Evolutionary conservation across 2,329 filamentous ascomycete species (phyloP).

Genomic region (Sporothrix brasiliensis): DNA sequence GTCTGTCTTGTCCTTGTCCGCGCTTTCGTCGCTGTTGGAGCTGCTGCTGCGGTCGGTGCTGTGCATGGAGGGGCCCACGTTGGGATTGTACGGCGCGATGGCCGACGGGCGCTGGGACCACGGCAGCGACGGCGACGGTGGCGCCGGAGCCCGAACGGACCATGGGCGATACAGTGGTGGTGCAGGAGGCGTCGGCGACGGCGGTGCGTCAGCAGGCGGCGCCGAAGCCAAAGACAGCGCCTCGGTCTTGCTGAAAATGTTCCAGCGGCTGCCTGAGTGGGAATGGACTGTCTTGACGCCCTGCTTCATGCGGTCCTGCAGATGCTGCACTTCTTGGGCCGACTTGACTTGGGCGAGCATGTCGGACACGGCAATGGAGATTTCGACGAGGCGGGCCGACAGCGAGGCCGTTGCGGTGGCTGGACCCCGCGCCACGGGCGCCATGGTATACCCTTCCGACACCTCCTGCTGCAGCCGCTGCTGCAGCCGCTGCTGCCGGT

Average conservation of each 20-base stretch:
- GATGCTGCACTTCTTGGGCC: neutral
- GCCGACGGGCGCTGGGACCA: slow-evolving; percentile 4
- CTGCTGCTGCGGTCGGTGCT: neutral
- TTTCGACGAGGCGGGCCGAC: slow-evolving; percentile 31
- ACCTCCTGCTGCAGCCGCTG: neutral
- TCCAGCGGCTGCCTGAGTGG: neutral
- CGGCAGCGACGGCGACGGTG: neutral
- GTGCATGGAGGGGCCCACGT: neutral
- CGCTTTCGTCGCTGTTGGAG: neutral
- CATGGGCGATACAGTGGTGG: too few species aligned
- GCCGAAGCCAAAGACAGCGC: neutral
- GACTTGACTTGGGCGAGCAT: neutral
- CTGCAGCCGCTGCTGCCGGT: neutral
- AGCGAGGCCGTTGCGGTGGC: slow-evolving; percentile 10
- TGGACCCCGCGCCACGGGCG: neutral
- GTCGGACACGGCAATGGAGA: slow-evolving; percentile 29
- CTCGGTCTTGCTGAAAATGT: neutral
- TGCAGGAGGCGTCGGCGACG: neutral
- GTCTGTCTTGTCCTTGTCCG: neutral
- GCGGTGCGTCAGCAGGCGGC: neutral
- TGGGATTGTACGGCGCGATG: neutral
- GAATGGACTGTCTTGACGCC: neutral
- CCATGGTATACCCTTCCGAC: neutral
- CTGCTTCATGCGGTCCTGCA: neutral
- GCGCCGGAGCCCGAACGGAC: neutral